Percentiles rank a stretch among this genome's conserved stretches.
Evolutionary conservation across 345 rosid genomes (phyloP).

Genomic region (Citrus glauca): DNA sequence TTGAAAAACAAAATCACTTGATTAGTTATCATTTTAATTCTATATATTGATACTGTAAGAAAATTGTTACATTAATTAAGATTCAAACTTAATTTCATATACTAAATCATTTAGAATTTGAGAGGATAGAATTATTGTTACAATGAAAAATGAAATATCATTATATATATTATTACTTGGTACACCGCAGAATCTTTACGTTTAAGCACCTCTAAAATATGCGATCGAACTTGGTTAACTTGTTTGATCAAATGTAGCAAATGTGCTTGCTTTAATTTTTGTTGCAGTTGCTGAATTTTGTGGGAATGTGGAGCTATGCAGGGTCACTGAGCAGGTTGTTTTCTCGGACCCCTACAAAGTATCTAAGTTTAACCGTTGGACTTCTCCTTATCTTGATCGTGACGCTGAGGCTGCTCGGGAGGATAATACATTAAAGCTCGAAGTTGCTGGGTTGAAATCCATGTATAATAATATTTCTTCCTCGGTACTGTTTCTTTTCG

Average conservation of each 20-base stretch:
- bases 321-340: conserved; percentile 92
- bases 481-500: not conserved
- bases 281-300: conserved; percentile 89
- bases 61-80: rapidly evolving
- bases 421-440: conserved; percentile 68
- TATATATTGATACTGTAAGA: no score
- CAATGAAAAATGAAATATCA: no score
- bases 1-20: no score
- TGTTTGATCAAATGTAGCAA: conserved; percentile 12
- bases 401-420: conserved; percentile 78
- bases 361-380: conserved; percentile 72
- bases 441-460: conserved; percentile 81
- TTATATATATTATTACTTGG: no score
- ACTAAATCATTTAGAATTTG: no score
- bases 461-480: conserved; percentile 45
- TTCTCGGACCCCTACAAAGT: conserved; percentile 89
- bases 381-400: conserved; percentile 75
- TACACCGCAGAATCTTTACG: no score
- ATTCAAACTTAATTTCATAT: no score
- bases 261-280: conserved; percentile 14
- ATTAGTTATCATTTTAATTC: no score
- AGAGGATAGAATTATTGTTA: no score
- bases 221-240: not conserved
- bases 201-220: no score
- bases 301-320: conserved; percentile 88